These are phyloP conservation scores for Rhodotorula sp. DNA, from an alignment of 1,284 basidiomycete species.

Conservation along the genomic window DNA sequence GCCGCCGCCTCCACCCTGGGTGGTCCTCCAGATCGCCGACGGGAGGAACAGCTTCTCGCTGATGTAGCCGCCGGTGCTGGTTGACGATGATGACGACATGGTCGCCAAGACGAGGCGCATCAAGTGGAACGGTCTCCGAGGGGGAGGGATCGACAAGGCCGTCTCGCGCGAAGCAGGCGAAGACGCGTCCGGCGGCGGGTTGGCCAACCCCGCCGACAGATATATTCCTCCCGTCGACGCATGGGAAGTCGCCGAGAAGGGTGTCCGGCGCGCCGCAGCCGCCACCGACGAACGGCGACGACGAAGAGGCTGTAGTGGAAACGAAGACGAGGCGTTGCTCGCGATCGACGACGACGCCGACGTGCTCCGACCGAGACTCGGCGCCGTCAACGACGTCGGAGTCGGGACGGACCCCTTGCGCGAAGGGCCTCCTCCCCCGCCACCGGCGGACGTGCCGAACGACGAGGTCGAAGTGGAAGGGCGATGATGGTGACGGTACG, in stretches of 20 bases:
- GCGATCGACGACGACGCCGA: constrained; percentile 28
- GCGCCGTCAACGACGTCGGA: constrained; percentile 20
- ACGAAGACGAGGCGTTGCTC: neutral
- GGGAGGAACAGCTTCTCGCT: constrained; percentile 84
- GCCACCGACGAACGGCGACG: constrained; percentile 18
- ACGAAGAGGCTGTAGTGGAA: neutral
- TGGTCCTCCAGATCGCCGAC: constrained; percentile 77
- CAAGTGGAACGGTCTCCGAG: constrained; percentile 77
- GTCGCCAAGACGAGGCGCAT: constrained; percentile 75
- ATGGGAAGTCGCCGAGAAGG: neutral
- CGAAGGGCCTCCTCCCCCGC: neutral
- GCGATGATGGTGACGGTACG: neutral
- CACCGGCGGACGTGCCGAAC: neutral
- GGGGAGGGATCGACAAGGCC: constrained; percentile 48
- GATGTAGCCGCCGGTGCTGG: constrained; percentile 62
- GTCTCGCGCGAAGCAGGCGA: constrained; percentile 9
- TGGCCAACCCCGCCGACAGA: constrained; percentile 3
- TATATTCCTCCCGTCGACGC: neutral
- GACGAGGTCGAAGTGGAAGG: constrained; percentile 10
- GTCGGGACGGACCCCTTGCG: constrained; percentile 28
- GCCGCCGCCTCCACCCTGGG: constrained; percentile 45
- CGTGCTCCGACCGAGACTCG: constrained; percentile 20
- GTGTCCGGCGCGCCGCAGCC: neutral
- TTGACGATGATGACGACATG: constrained; percentile 44
- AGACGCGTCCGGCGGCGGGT: constrained; percentile 9